phyloP scores from a whole-genome alignment of 2,329 filamentous ascomycete species.

The Colletotrichum tofieldiae region DNA sequence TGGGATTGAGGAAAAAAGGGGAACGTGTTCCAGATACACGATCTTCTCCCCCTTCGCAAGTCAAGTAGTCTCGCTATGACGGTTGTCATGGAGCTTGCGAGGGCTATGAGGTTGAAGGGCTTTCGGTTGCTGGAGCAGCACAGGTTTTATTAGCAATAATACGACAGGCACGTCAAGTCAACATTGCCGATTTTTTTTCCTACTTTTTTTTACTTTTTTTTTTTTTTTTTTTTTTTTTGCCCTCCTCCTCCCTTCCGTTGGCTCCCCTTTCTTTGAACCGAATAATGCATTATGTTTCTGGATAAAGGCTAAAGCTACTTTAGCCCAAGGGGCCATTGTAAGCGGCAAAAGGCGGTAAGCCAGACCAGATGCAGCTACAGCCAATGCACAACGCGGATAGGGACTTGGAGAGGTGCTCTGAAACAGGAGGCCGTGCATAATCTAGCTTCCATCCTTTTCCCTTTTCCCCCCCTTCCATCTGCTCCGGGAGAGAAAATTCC shows the following conservation, averaged over 20 bases:
- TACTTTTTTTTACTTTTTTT: neutral
- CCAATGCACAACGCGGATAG: constrained; percentile 27
- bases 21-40: constrained; percentile 38
- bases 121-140: constrained; percentile 35
- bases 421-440: constrained; percentile 35
- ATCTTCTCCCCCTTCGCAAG: neutral
- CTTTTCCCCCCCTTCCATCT: neutral
- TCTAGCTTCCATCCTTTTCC: constrained; percentile 8
- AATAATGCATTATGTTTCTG: constrained; percentile 20
- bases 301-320: neutral
- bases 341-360: constrained; percentile 32
- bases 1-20: constrained; percentile 1
- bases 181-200: neutral
- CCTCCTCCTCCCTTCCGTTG: no score
- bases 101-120: neutral
- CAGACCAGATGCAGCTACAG: constrained; percentile 1
- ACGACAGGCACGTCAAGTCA: neutral
- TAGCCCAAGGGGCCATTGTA: constrained; percentile 1
- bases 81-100: neutral
- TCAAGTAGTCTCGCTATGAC: neutral
- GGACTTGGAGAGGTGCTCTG: constrained; percentile 20
- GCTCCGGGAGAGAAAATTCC: neutral
- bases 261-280: neutral
- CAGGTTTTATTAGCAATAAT: constrained; percentile 5
- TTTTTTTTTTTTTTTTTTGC: neutral